phyloP scores from a whole-genome alignment of 208 protist species.

The Trypanosoma scelopori region DNA sequence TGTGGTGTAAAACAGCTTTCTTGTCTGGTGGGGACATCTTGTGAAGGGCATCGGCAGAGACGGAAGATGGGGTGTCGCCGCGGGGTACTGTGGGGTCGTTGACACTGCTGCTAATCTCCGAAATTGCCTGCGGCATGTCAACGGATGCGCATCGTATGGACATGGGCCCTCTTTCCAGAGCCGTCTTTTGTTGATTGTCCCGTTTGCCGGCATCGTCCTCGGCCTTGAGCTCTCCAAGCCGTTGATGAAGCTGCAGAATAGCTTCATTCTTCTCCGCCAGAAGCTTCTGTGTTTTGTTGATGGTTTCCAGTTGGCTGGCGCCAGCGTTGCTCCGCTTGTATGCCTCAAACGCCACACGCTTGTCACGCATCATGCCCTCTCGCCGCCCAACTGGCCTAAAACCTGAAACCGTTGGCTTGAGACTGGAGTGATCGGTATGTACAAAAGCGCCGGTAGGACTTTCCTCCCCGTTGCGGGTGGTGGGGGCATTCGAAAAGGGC shows the following conservation, averaged over 20 bases:
- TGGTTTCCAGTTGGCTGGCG: constrained; percentile 24
- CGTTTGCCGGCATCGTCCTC: background rate
- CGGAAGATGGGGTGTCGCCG: background rate
- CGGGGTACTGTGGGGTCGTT: background rate
- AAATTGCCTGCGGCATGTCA: background rate
- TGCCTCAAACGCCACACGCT: constrained; percentile 55
- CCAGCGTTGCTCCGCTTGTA: constrained; percentile 55
- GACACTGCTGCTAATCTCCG: background rate
- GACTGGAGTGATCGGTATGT: background rate
- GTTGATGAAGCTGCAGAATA: constrained; percentile 21
- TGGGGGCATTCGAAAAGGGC: background rate
- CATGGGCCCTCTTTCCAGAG: background rate
- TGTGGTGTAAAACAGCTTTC: constrained; percentile 34
- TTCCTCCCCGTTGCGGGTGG: background rate
- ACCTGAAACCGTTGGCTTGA: background rate
- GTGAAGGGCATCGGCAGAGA: background rate
- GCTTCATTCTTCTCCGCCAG: constrained; percentile 32
- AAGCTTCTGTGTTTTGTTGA: constrained; percentile 27
- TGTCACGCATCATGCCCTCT: constrained; percentile 18
- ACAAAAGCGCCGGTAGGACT: background rate
- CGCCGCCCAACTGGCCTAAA: background rate
- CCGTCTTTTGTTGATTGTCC: background rate
- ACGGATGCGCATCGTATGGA: background rate
- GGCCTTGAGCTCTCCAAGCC: constrained; percentile 29
- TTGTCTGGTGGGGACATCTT: constrained; percentile 23